Conservation (phyloP, 257 asterid species). For the Coffea canephora region DNA sequence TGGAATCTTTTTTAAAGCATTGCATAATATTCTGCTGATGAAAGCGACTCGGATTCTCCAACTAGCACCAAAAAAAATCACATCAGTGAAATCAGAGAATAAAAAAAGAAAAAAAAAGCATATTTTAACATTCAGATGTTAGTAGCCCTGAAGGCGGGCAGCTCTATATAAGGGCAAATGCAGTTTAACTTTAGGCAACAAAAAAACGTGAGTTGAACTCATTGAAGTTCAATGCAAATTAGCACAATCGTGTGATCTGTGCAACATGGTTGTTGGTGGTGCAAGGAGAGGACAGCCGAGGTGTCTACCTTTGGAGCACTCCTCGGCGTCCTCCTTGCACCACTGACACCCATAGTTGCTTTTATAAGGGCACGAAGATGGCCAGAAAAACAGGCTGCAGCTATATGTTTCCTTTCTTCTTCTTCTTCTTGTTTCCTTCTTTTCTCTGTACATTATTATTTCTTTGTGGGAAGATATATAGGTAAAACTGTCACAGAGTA, state of each 20-base stretch:
- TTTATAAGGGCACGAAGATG: neutral
- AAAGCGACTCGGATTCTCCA: neutral
- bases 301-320: neutral
- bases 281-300: slow-evolving; percentile 12
- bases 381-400: neutral
- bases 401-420: neutral
- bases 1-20: neutral
- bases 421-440: neutral
- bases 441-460: too few relatives aligned
- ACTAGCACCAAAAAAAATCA: neutral
- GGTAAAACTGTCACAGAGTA: neutral
- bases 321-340: slow-evolving; percentile 17
- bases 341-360: slow-evolving; percentile 4
- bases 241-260: neutral
- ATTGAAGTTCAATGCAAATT: neutral
- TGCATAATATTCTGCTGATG: neutral
- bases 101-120: neutral
- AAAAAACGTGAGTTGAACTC: neutral
- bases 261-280: slow-evolving; percentile 17
- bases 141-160: neutral
- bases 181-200: neutral
- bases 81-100: neutral
- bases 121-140: neutral
- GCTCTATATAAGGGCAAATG: slow-evolving; percentile 5
- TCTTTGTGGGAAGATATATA: neutral